These are phyloP conservation scores for Xylaria nigripes DNA, from an alignment of 495 filamentous ascomycete species.

Conservation along the genomic window DNA sequence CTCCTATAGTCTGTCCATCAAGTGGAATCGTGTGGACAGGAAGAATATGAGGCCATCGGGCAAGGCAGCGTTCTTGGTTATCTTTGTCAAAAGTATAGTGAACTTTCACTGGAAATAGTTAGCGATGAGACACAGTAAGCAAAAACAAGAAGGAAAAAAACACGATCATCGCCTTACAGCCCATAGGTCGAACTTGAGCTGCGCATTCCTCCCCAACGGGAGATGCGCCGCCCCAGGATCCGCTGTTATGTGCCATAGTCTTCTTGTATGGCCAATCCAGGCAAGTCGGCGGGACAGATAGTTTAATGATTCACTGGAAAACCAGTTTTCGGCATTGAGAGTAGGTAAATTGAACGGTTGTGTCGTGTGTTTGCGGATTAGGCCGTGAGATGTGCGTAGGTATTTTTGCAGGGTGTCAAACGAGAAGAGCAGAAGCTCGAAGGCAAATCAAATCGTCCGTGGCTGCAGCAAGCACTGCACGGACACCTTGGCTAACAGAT, in stretches of 20 bases:
- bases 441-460: background rate
- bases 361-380: background rate
- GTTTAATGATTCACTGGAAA: background rate
- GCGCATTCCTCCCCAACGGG: constrained; percentile 42
- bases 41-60: constrained; percentile 75
- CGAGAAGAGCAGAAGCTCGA: background rate
- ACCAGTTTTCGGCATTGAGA: background rate
- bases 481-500: background rate
- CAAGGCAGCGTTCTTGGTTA: constrained; percentile 82
- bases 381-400: background rate
- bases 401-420: background rate
- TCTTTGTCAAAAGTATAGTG: constrained; percentile 93
- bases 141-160: too few relatives aligned
- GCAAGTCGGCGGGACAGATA: background rate
- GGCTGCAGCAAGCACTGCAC: background rate
- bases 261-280: background rate
- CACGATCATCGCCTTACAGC: constrained; percentile 38
- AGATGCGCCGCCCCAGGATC: constrained; percentile 38
- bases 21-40: constrained; percentile 70
- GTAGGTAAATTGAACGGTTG: too few relatives aligned
- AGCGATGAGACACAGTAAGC: constrained; percentile 11
- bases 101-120: constrained; percentile 66
- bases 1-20: constrained; percentile 71
- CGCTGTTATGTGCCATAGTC: constrained; percentile 17
- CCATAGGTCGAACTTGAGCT: constrained; percentile 43